Percentiles rank a stretch among this genome's conserved stretches.
Evolutionary conservation across 2,329 filamentous ascomycete species (phyloP).

Genomic region (Colletotrichum lupini): DNA sequence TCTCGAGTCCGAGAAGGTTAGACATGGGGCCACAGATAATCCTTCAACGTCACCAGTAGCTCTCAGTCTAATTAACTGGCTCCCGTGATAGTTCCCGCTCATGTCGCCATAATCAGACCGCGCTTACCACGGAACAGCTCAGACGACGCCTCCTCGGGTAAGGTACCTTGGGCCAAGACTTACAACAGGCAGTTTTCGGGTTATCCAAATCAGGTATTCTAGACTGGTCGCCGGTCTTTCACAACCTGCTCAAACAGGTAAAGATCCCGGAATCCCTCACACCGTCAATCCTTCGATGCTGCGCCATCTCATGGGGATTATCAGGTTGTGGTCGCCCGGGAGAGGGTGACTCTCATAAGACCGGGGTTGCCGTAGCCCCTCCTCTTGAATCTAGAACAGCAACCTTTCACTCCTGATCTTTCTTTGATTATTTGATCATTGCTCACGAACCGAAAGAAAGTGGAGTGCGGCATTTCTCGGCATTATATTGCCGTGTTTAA

Average conservation of each 20-base stretch:
- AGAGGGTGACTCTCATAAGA: neutral
- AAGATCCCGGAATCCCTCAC: neutral
- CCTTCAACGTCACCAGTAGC: neutral
- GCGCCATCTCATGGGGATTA: neutral
- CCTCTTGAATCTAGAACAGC: neutral
- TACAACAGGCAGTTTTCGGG: neutral
- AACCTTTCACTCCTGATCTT: too few species aligned
- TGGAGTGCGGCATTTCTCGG: neutral
- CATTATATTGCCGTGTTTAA: neutral
- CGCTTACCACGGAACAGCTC: neutral
- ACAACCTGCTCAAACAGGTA: neutral
- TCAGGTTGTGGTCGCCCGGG: neutral
- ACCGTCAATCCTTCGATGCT: neutral
- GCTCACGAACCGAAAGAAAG: neutral
- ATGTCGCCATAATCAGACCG: neutral
- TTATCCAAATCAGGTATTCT: neutral
- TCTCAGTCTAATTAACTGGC: neutral
- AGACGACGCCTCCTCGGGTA: too few species aligned
- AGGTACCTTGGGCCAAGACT: neutral
- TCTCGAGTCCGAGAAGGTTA: neutral
- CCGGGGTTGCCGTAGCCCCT: neutral
- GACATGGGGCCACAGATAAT: neutral
- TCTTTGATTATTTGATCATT: too few species aligned
- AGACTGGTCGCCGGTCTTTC: neutral
- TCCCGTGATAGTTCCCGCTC: neutral